Evolutionary conservation across 2,329 filamentous ascomycete species (phyloP), one percentile per base, ranked within the genome.

Genomic region (Apiospora koreana): DNA sequence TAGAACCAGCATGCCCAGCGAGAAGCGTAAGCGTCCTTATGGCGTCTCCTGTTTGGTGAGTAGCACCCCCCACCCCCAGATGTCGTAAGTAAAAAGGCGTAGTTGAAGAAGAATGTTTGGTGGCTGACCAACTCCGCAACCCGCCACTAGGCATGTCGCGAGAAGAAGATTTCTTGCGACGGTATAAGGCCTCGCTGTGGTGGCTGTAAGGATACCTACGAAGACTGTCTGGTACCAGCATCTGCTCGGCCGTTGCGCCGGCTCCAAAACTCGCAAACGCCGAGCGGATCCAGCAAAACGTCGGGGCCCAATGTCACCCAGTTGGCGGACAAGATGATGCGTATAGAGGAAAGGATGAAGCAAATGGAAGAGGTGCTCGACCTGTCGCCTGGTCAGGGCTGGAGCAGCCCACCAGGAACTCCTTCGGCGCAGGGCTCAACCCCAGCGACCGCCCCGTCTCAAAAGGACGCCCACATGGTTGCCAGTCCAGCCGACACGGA

Each of bases 1-100:
- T 62, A 62, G 6, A n/a, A n/a, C 54, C 8, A n/a, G 31, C 28
- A 65, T 65, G 64, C n/a, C n/a, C 14, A 35, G 38, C 38, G 64
- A 65, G n/a, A 65, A 65, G 64, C 64, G 64, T n/a, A 65, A 43
- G 25, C 64, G 64, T 8, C 64, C 64, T n/a, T 65, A 65, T 41
- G 64, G 64, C 64, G 64, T 43, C 12, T 65, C 64, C 12, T 65
- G 64, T 18, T 3, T 43, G 64, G 64, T 65, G 38, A 65, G 64
- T 25, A 18, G 12, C n/a, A 28, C 9, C 18, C 23, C 31, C 31
- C 25, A 35, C 6, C 21, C 58, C 31, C 8, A 18, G 38, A 65
- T 25, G 3, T 21, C 28, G 9, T 9, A 9, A 23, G 21, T 8
- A n/a, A 48, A 10, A 6, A 41, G n/a, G 45, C 2, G 3, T 10